These are phyloP conservation scores for Beauveria brongniartii DNA, from an alignment of 2,329 filamentous ascomycete genomes.

Conservation along the genomic window DNA sequence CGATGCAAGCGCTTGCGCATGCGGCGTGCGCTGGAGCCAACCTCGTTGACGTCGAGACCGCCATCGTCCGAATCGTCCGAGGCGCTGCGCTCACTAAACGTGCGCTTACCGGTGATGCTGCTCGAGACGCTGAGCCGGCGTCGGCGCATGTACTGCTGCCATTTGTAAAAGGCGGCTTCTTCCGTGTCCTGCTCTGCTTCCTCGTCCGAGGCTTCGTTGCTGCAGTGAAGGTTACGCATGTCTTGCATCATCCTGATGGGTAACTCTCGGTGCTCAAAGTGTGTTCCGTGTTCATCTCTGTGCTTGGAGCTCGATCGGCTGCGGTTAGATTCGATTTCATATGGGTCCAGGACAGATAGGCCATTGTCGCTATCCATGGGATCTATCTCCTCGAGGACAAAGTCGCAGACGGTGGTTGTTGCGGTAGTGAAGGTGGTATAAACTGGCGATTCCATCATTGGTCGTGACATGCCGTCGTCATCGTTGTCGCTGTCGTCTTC, in stretches of 20 bases:
- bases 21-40: slow-evolving; percentile 40
- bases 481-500: not conserved
- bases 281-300: slow-evolving; percentile 7
- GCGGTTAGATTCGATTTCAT: slow-evolving; percentile 38
- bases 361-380: slow-evolving; percentile 38
- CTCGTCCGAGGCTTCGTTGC: slow-evolving; percentile 28
- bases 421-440: slow-evolving; percentile 15
- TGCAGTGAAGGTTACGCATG: slow-evolving; percentile 38
- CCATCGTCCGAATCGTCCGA: slow-evolving; percentile 35
- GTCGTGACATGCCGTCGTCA: not conserved
- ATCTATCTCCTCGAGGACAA: slow-evolving; percentile 40
- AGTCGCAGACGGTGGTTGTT: slow-evolving; percentile 19
- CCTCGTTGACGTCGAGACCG: slow-evolving; percentile 32
- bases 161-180: slow-evolving; percentile 30
- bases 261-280: slow-evolving; percentile 24
- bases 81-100: slow-evolving; percentile 45
- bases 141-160: slow-evolving; percentile 34
- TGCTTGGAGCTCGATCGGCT: slow-evolving; percentile 32
- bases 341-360: slow-evolving; percentile 34
- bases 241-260: slow-evolving; percentile 37
- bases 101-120: slow-evolving; percentile 44
- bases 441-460: slow-evolving; percentile 11
- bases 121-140: slow-evolving; percentile 43
- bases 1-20: slow-evolving; percentile 39
- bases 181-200: slow-evolving; percentile 29